A percentile compares a stretch with the other conserved stretches of the same genome.
These are phyloP conservation scores for Citrus glauca DNA, from an alignment of 345 rosid species.

Conservation along the genomic window DNA sequence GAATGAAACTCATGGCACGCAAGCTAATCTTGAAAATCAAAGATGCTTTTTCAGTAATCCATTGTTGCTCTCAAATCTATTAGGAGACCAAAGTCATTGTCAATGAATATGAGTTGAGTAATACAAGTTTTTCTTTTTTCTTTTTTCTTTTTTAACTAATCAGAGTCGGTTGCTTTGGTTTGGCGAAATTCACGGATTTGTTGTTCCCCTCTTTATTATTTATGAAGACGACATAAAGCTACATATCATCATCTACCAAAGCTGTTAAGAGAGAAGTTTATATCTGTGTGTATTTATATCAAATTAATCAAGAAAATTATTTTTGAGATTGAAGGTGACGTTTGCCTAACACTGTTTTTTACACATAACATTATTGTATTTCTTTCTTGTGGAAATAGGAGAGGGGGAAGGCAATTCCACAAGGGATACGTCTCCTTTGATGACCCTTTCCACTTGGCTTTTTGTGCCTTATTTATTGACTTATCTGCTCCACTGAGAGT, in stretches of 20 bases:
- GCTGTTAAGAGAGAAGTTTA: background rate
- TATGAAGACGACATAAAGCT: constrained; percentile 20
- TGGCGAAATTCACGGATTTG: constrained; percentile 31
- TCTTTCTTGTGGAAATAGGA: constrained; percentile 24
- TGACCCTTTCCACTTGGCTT: constrained; percentile 25
- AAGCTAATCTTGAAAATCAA: background rate
- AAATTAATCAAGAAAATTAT: background rate
- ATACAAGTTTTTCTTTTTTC: no score
- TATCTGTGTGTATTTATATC: background rate
- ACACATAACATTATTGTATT: background rate
- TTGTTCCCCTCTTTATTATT: constrained; percentile 18
- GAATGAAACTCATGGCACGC: background rate
- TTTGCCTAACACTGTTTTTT: constrained; percentile 37
- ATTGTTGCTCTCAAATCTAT: background rate
- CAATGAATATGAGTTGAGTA: background rate
- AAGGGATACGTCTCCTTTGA: constrained; percentile 28
- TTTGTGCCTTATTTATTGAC: constrained; percentile 22
- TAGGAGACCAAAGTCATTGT: background rate
- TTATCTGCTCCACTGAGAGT: constrained; percentile 15
- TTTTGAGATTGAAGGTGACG: constrained; percentile 33
- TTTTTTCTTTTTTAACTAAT: background rate
- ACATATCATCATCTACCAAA: background rate
- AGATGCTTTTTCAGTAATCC: background rate
- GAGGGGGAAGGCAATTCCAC: constrained; percentile 6
- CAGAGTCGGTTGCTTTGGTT: constrained; percentile 19